These are phyloP conservation scores for Stephania japonica DNA, from an alignment of 164 flowering plant species.

Conservation along the genomic window DNA sequence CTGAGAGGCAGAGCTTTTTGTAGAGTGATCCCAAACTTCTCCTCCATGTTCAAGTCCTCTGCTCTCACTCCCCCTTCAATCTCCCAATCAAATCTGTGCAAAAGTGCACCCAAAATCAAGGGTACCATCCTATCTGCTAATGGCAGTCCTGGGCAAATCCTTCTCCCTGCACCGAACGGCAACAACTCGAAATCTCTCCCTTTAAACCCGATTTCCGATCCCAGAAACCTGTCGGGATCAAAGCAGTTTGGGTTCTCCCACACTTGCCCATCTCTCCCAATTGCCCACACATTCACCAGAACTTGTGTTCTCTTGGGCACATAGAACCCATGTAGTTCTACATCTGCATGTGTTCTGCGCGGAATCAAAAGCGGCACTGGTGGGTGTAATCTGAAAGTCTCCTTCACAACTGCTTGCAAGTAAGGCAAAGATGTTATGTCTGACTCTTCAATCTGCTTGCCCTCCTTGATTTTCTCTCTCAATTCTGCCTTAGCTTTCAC, in stretches of 20 bases:
- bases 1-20: slow-evolving; percentile 3
- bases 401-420: slow-evolving; percentile 11
- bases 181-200: slow-evolving; percentile 6
- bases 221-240: slow-evolving; percentile 8
- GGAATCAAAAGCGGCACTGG: slow-evolving; percentile 3
- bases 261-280: neutral
- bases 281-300: slow-evolving; percentile 8
- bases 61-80: neutral
- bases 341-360: slow-evolving; percentile 2
- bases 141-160: slow-evolving; percentile 8
- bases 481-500: neutral
- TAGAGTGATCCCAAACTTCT: slow-evolving; percentile 7
- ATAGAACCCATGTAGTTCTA: neutral
- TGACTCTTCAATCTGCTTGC: neutral
- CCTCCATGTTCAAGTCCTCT: neutral
- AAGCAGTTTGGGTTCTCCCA: slow-evolving; percentile 1
- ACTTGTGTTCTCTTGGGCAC: slow-evolving; percentile 8
- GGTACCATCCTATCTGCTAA: slow-evolving; percentile 8
- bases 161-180: slow-evolving; percentile 10
- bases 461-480: neutral
- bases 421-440: neutral
- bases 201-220: neutral
- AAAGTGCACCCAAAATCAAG: slow-evolving; percentile 4
- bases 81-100: neutral
- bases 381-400: slow-evolving; percentile 7